These are phyloP conservation scores for Candida nanaspora DNA, from an alignment of 805 yeast genomes.

Conservation along the genomic window DNA sequence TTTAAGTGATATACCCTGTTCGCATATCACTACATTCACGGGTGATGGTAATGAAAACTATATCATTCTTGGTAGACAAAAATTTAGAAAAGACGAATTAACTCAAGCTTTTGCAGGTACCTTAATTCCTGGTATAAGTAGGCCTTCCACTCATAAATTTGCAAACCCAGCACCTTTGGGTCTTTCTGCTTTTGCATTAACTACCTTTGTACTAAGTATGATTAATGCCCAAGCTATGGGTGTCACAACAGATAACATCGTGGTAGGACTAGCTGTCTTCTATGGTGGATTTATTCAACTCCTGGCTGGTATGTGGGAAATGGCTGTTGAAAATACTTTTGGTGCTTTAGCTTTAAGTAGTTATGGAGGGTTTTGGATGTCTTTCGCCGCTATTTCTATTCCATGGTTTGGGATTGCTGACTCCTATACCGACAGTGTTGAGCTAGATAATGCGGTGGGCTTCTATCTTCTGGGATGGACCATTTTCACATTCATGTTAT, in stretches of 20 bases:
- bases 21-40: slow-evolving; percentile 12
- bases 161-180: slow-evolving; percentile 79
- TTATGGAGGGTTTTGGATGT: slow-evolving; percentile 73
- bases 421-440: slow-evolving; percentile 35
- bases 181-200: slow-evolving; percentile 60
- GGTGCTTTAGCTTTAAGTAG: slow-evolving; percentile 59
- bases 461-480: slow-evolving; percentile 58
- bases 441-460: slow-evolving; percentile 45
- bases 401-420: slow-evolving; percentile 53
- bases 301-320: slow-evolving; percentile 70
- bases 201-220: slow-evolving; percentile 59
- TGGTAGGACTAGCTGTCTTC: slow-evolving; percentile 59
- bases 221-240: slow-evolving; percentile 64
- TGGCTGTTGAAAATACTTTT: slow-evolving; percentile 69
- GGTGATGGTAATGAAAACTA: slow-evolving; percentile 52
- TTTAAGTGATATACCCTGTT: not conserved
- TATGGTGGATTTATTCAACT: slow-evolving; percentile 70
- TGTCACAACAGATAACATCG: slow-evolving; percentile 49
- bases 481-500: slow-evolving; percentile 52
- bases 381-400: slow-evolving; percentile 57
- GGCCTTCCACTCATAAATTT: slow-evolving; percentile 50
- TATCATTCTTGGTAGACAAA: slow-evolving; percentile 64
- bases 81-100: slow-evolving; percentile 55
- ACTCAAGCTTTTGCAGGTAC: slow-evolving; percentile 77
- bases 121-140: slow-evolving; percentile 58